Percentiles rank a stretch among this genome's conserved stretches.
These are phyloP conservation scores for Daldinia concentrica DNA, from an alignment of 495 filamentous ascomycete species.

Conservation along the genomic window DNA sequence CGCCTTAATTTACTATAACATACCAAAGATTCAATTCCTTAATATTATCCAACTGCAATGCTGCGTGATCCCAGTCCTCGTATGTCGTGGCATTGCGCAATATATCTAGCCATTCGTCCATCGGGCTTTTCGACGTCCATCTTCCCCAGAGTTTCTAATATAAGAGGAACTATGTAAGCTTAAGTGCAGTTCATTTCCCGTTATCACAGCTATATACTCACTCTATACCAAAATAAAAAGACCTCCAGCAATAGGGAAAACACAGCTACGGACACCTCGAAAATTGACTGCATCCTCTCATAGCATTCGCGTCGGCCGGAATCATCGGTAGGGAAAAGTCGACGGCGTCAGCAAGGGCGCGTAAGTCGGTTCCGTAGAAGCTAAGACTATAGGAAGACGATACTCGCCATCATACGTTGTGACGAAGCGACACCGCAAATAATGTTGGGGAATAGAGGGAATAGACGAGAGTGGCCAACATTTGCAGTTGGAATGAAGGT, in stretches of 20 bases:
- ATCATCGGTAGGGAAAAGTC: constrained; percentile 19
- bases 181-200: constrained; percentile 3
- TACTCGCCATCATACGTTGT: constrained; percentile 24
- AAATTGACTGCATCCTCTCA: constrained; percentile 47
- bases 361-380: not conserved
- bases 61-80: constrained; percentile 85
- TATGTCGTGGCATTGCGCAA: constrained; percentile 72
- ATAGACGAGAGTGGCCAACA: not conserved
- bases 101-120: constrained; percentile 63
- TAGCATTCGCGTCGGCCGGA: constrained; percentile 12
- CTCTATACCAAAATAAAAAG: constrained; percentile 69
- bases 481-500: constrained; percentile 1
- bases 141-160: constrained; percentile 64
- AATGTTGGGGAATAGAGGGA: not conserved
- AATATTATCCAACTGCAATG: constrained; percentile 79
- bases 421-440: constrained; percentile 17
- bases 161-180: constrained; percentile 11
- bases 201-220: constrained; percentile 47
- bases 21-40: constrained; percentile 85
- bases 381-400: constrained; percentile 13
- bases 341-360: constrained; percentile 7
- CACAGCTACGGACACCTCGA: constrained; percentile 56
- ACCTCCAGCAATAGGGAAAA: constrained; percentile 69
- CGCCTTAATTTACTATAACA: not conserved
- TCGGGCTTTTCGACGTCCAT: constrained; percentile 62